Evolutionary conservation across 495 filamentous ascomycete species (phyloP), one percentile per base, ranked within the genome.

Genomic region (Amphirosellinia nigrospora): DNA sequence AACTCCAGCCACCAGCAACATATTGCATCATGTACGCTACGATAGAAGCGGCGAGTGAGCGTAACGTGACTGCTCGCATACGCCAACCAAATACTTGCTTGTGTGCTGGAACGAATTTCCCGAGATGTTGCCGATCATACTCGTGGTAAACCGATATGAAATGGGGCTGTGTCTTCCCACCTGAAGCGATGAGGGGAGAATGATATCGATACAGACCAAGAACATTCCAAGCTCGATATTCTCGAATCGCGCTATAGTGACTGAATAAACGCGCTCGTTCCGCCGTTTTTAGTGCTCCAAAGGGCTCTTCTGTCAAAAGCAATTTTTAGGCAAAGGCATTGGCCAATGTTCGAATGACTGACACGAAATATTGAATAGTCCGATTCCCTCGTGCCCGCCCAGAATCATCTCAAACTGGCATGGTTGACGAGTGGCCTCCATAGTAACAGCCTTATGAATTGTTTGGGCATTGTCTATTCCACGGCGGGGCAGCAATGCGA

Each of bases 401-500:
- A 69, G 23, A 39, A 63, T 16, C 36, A 32, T 34, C 48, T 46
- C 41, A 45, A 39, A 53, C 4, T 34, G n/a, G n/a, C n/a, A 46
- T 58, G 26, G 59, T 64, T 28, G 48, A 26, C 2, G 68, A 64
- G 48, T 64, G 46, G 48, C 28, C 45, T 50, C 60, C 61, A 55
- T 64, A 26, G 61, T 10, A 52, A 66, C 53, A 43, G 34, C 67
- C 46, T 68, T 45, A 41, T 64, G 30, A 58, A 58, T 56, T 10
- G 48, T 46, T 64, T 56, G 48, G 60, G 26, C 34, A 64, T 19
- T 45, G 38, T 61, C 45, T 64, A 64, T 55, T 70, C 68, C 53
- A 45, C 19, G 28, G 39, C 45, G 67, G 56, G 56, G 7, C 39
- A 46, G 68, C 48, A 36, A 62, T 46, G 56, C 56, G 23, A 69